Evolutionary conservation across 148 eudicot species (phyloP).

Genomic region (Vaccinium darrowii): DNA sequence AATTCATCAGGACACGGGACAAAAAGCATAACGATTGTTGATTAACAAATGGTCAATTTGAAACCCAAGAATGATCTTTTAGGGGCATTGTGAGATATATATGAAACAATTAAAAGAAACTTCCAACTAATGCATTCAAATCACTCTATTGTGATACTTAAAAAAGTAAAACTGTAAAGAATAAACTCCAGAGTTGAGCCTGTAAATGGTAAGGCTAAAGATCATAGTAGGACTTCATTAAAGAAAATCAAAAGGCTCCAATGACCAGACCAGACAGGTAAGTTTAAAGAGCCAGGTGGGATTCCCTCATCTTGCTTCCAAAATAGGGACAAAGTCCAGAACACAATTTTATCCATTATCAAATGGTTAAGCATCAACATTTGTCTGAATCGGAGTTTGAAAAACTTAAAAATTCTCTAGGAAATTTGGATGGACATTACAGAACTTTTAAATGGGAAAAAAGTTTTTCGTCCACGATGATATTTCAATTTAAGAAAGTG

Average conservation of each 20-base stretch:
- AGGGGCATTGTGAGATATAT: not conserved
- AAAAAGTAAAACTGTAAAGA: not conserved
- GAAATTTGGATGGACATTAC: not conserved
- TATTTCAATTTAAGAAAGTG: not conserved
- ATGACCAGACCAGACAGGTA: not conserved
- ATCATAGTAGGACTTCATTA: not conserved
- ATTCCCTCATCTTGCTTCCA: not conserved
- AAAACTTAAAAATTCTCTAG: slow-evolving; percentile 3
- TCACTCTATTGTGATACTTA: not conserved
- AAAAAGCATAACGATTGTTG: not conserved
- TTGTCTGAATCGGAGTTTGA: not conserved
- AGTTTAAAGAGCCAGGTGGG: not conserved
- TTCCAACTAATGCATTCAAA: not conserved
- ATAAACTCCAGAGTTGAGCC: not conserved
- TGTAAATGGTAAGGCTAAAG: slow-evolving; percentile 9
- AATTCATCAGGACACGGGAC: slow-evolving; percentile 14
- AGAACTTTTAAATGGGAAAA: not conserved
- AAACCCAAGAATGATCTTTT: not conserved
- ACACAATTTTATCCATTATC: not conserved
- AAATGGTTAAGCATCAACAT: not conserved
- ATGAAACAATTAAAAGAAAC: not conserved
- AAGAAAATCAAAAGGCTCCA: not conserved
- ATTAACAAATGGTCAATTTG: slow-evolving; percentile 6
- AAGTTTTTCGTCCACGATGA: not conserved
- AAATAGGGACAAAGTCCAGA: not conserved